Evolutionary conservation across 2,329 filamentous ascomycete genomes (phyloP).

Genomic region (Rutstroemia sp.): DNA sequence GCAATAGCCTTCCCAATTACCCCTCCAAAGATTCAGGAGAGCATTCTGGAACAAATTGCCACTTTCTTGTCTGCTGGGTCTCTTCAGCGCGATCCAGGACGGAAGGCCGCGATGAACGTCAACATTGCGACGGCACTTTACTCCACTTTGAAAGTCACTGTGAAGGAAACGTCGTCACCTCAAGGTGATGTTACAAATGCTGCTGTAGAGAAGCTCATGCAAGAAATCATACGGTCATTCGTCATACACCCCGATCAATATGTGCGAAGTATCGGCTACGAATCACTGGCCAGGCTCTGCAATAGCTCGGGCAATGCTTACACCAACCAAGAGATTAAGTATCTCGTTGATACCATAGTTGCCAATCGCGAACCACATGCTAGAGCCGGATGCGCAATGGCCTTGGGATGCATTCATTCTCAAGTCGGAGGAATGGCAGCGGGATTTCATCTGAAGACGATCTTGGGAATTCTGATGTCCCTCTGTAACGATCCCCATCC

Average conservation of each 20-base stretch:
- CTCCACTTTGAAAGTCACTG: slow-evolving; percentile 73
- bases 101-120: slow-evolving; percentile 83
- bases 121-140: slow-evolving; percentile 81
- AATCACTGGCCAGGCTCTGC: slow-evolving; percentile 80
- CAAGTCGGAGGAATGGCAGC: slow-evolving; percentile 97
- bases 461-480: slow-evolving; percentile 97
- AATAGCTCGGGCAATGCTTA: slow-evolving; percentile 70
- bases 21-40: slow-evolving; percentile 87
- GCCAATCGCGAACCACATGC: slow-evolving; percentile 88
- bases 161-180: slow-evolving; percentile 68
- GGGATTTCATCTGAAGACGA: slow-evolving; percentile 91
- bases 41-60: slow-evolving; percentile 86
- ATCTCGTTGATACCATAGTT: slow-evolving; percentile 88
- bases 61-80: slow-evolving; percentile 77
- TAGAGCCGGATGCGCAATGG: slow-evolving; percentile 88
- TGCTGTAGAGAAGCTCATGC: slow-evolving; percentile 76
- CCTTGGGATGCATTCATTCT: slow-evolving; percentile 85
- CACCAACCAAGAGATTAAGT: slow-evolving; percentile 84
- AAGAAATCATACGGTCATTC: slow-evolving; percentile 65
- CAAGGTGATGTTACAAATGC: slow-evolving; percentile 65
- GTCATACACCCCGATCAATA: slow-evolving; percentile 79
- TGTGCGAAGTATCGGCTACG: slow-evolving; percentile 77
- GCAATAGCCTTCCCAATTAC: slow-evolving; percentile 86
- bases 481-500: slow-evolving; percentile 93
- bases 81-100: slow-evolving; percentile 76